Base-by-base conservation (phyloP, 2,329 filamentous ascomycete species). In the Aspergillus ruber region DNA sequence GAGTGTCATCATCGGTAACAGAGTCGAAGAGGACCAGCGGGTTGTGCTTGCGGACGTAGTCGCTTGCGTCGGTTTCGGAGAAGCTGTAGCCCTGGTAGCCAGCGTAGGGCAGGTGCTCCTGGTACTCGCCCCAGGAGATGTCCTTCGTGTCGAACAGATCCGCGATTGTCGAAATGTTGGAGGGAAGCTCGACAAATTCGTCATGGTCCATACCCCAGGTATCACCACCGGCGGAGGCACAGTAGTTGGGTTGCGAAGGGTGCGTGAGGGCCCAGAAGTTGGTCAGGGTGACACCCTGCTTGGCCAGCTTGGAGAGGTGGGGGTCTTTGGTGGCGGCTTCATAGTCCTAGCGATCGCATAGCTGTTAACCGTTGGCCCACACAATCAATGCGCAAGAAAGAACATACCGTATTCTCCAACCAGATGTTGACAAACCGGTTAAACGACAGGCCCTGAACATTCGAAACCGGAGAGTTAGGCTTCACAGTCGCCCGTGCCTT, bases 21-120 rank as follows among this genome's bases (percentile, higher is more conserved):
- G 78, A 80, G 63, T 89, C 77, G 66, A 80, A 88, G 45, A 85
- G 74, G 48, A 90, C 72, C 70, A 42, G 77, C 74, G 68, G 68
- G 46, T 91, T 90, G 71, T 93, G 88, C 71, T 93, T 93, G 62
- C 88, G 83, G 1, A 91, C 86, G 63, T 93, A 93, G 70, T 85
- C 83, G 56, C 88, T 85, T 38, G 77, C 75, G 23, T 79, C 77
- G 2, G 76, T 86, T 52, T 80, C 52, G 54, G 80, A 74, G 63
- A 74, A 88, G 0, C 69, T 72, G 32, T 67, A 65, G 20, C 86
- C 86, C 64, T 87, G 77, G 68, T 81, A 91, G 10, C 88, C 88
- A 2, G 80, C 75, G 67, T 82, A 89, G 2, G 88, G 88, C 75
- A 85, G 77, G 59, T 88, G 83, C 63, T 93, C 87, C 65, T 90